These are phyloP conservation scores for Pseudonitzschia delicatissima DNA, from an alignment of 108 stramenopile species.

Conservation along the genomic window DNA sequence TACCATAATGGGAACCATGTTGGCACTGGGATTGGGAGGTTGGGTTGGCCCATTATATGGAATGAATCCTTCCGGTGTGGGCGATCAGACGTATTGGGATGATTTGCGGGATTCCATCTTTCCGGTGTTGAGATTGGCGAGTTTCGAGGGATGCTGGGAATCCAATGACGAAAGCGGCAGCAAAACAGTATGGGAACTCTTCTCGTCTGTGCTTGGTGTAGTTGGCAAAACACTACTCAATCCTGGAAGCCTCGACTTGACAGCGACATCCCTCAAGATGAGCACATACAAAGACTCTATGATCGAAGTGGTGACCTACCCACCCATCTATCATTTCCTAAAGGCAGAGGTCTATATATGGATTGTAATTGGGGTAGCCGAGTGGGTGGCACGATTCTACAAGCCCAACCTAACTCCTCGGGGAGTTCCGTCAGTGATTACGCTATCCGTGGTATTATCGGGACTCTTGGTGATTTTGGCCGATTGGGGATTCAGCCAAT, in stretches of 20 bases:
- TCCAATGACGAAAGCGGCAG: neutral
- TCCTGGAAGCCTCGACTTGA: neutral
- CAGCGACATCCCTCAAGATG: constrained; percentile 26
- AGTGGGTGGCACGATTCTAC: constrained; percentile 42
- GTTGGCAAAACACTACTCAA: neutral
- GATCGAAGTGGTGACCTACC: constrained; percentile 74
- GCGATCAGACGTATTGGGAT: constrained; percentile 37
- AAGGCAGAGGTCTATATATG: constrained; percentile 66
- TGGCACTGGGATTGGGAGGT: constrained; percentile 64
- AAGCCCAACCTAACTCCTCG: constrained; percentile 64
- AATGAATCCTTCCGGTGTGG: constrained; percentile 37
- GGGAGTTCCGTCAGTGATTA: constrained; percentile 74
- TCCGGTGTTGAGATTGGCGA: constrained; percentile 46
- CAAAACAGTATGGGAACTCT: neutral
- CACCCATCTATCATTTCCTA: constrained; percentile 53
- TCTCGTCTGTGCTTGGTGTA: neutral
- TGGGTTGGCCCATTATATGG: constrained; percentile 57
- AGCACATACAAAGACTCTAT: constrained; percentile 39
- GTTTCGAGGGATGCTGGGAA: constrained; percentile 37
- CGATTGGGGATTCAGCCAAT: constrained; percentile 81
- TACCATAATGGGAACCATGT: constrained; percentile 55
- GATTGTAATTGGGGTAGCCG: constrained; percentile 66
- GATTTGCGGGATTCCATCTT: constrained; percentile 47
- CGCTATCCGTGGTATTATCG: constrained; percentile 60
- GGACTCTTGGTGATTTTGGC: constrained; percentile 74